A percentile compares a stretch with the other conserved stretches of the same genome.
Evolutionary conservation across 1,139 yeast genomes (phyloP).

Genomic region (Pichia terricola): DNA sequence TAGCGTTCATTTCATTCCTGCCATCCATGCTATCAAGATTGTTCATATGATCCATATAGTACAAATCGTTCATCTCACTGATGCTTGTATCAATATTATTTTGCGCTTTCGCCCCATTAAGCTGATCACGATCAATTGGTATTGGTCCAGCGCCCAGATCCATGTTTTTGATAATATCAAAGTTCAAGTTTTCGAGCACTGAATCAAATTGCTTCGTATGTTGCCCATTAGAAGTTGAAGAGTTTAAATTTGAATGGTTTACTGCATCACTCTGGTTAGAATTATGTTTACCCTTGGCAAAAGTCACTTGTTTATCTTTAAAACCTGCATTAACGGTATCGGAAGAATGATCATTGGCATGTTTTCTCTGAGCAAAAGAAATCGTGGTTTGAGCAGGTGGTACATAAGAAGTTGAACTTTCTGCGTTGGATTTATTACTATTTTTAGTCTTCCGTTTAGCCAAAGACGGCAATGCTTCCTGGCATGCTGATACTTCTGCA

Average conservation of each 20-base stretch:
- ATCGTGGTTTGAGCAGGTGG: not conserved
- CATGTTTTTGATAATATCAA: not conserved
- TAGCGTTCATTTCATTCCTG: not conserved
- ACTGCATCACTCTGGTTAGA: not conserved
- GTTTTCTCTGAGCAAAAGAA: not conserved
- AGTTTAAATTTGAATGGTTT: not conserved
- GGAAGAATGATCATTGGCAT: slow-evolving; percentile 10
- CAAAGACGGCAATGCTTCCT: slow-evolving; percentile 4
- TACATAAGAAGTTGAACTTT: not conserved
- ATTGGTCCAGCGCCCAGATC: not conserved
- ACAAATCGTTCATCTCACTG: not conserved
- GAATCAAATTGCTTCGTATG: not conserved
- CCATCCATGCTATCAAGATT: slow-evolving; percentile 1
- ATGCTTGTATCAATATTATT: not conserved
- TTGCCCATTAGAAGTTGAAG: not conserved
- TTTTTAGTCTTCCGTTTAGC: not conserved
- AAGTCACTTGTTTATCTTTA: too few species aligned
- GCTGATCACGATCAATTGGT: too few species aligned
- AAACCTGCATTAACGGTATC: not conserved
- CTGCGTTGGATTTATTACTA: not conserved
- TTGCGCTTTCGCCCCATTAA: too few species aligned
- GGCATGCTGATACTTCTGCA: not conserved
- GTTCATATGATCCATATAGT: not conserved
- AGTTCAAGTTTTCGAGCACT: not conserved
- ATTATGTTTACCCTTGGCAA: not conserved